These are phyloP conservation scores for Phytopythium helicoides DNA, from an alignment of 352 stramenopile genomes.

Conservation along the genomic window DNA sequence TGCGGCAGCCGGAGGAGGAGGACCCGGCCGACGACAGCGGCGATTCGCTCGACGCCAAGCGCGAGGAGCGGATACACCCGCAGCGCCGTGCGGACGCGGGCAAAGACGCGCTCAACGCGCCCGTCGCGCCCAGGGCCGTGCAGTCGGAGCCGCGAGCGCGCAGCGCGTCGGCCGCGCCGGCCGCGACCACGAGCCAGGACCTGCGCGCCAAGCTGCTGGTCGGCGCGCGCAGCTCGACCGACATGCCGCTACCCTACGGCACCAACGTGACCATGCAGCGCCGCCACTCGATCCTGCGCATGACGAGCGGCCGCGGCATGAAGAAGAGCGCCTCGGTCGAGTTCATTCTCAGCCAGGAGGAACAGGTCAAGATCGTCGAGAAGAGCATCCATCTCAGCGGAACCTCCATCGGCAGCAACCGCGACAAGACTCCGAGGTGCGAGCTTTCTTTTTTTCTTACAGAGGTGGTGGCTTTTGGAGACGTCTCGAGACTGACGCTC, in stretches of 20 bases:
- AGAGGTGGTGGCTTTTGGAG: too few relatives aligned
- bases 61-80: slow-evolving; percentile 1
- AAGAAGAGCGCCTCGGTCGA: slow-evolving; percentile 73
- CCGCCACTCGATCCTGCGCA: slow-evolving; percentile 62
- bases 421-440: slow-evolving; percentile 46
- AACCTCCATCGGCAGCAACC: slow-evolving; percentile 26
- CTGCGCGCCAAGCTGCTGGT: slow-evolving; percentile 5
- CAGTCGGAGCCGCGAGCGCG: slow-evolving; percentile 16
- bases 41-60: slow-evolving; percentile 2
- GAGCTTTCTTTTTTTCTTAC: background rate
- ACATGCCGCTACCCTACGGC: slow-evolving; percentile 23
- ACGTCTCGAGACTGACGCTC: background rate
- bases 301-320: slow-evolving; percentile 39
- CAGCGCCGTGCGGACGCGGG: background rate
- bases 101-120: background rate
- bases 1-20: slow-evolving; percentile 29
- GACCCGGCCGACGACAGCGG: slow-evolving; percentile 11
- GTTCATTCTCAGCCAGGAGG: slow-evolving; percentile 54
- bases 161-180: slow-evolving; percentile 16
- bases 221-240: background rate
- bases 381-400: slow-evolving; percentile 35
- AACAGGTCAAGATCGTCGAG: slow-evolving; percentile 21
- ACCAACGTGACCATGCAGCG: slow-evolving; percentile 26
- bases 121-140: slow-evolving; percentile 2
- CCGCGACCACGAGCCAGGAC: slow-evolving; percentile 2